Base-by-base conservation (phyloP, 164 flowering plant species). In the Vitis cinerea region DNA sequence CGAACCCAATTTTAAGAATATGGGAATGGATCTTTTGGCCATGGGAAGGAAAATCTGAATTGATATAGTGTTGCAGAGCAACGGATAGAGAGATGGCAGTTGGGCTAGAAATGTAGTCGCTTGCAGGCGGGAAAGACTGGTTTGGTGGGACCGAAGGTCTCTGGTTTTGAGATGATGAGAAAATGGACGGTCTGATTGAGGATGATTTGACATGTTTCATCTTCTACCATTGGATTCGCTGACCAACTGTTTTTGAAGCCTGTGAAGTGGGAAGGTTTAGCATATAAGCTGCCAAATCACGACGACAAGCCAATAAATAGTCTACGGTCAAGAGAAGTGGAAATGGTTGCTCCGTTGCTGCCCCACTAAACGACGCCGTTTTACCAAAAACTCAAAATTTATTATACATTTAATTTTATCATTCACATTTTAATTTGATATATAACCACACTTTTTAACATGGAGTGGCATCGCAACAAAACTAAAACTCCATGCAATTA, bases 11-110 rank as follows among this genome's bases (percentile, higher is more conserved):
- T 83, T 93, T 91, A 27, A 90, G 61, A 64, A 91, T 77, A 55
- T 79, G 84, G 79, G 90, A 27, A 71, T 95, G 98, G 52, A 95
- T 78, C 79, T 81, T 90, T 60, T 77, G 88, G 71, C 97, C 98
- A 59, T 76, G 81, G 13, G 67, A 71, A 48, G 97, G 97, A 55
- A 59, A 53, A 47, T 82, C 82, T 30, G 96, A 91, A 49, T 86
- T 77, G 62, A 93, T 88, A 78, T 84, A 83, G 50, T 80, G 80
- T 68, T 95, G 98, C 50, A 95, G 81, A 65, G 89, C 71, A 2
- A 83, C 67, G 44, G 97, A 76, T 1, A 91, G 67, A 53, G 75
- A 16, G 29, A 77, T 67, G 27, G 83, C 44, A 69, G 72, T 61
- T 44, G 72, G 69, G 75, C 50, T 13, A 17, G 78, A 67, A 16